A percentile compares a stretch with the other conserved stretches of the same genome.
Conservation (phyloP, 2,329 filamentous ascomycete genomes). For the Intubia oerlemansii region DNA sequence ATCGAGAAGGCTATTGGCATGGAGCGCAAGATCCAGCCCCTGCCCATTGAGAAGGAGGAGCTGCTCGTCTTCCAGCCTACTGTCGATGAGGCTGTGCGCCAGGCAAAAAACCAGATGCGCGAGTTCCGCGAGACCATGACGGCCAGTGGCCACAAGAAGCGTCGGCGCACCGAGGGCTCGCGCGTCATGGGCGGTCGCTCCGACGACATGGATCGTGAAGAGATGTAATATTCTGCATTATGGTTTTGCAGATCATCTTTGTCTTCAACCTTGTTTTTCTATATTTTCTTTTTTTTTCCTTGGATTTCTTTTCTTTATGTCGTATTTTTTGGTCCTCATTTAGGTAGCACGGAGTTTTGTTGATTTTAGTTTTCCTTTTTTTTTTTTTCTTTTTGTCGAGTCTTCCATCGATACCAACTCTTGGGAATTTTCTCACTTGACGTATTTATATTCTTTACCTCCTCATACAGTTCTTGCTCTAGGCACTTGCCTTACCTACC, state of each 20-base stretch:
- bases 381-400: not conserved
- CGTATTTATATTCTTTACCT: too few species aligned
- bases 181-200: slow-evolving; percentile 11
- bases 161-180: slow-evolving; percentile 24
- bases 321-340: not conserved
- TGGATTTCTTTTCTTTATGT: not conserved
- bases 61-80: slow-evolving; percentile 61
- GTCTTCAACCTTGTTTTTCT: not conserved
- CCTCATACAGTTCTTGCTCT: too few species aligned
- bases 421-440: too few species aligned
- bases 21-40: slow-evolving; percentile 40
- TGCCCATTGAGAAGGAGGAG: slow-evolving; percentile 54
- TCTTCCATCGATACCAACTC: not conserved
- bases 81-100: slow-evolving; percentile 65
- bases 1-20: slow-evolving; percentile 70
- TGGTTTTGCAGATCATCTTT: not conserved
- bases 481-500: too few species aligned
- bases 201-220: slow-evolving; percentile 55
- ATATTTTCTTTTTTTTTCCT: not conserved
- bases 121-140: slow-evolving; percentile 31
- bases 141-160: slow-evolving; percentile 11
- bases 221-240: slow-evolving; percentile 31
- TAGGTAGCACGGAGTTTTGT: too few species aligned
- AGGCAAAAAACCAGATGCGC: slow-evolving; percentile 67
- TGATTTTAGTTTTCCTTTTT: not conserved